Percentiles rank a stretch among this genome's conserved stretches.
phyloP scores from a whole-genome alignment of 2,329 filamentous ascomycete genomes.

The Coniochaeta sp. region DNA sequence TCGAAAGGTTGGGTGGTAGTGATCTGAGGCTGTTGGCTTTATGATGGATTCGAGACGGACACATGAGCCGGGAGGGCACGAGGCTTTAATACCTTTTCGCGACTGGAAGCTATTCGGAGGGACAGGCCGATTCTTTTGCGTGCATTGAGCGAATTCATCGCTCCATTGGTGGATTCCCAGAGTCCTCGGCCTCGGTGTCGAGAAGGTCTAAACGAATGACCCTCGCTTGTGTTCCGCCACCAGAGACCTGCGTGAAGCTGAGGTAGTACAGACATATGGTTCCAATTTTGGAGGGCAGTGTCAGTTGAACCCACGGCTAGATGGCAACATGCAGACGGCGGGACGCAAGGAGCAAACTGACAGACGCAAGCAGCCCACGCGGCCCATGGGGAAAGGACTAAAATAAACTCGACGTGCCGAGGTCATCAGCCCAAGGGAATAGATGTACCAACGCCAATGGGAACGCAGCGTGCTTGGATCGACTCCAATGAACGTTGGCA shows the following conservation, averaged over 20 bases:
- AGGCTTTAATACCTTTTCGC: not conserved
- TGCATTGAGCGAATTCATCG: not conserved
- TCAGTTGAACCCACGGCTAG: not conserved
- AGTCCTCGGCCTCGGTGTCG: not conserved
- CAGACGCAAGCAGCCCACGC: not conserved
- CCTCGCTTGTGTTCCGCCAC: not conserved
- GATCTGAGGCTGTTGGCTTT: not conserved
- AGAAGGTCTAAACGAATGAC: not conserved
- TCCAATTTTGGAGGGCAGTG: not conserved
- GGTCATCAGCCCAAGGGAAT: not conserved
- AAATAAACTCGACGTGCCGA: not conserved
- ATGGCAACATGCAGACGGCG: not conserved
- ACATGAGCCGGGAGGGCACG: not conserved
- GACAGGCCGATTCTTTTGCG: not conserved
- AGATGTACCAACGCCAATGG: not conserved
- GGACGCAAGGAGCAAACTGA: not conserved
- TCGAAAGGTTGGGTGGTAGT: not conserved
- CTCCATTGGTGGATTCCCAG: not conserved
- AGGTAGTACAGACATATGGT: not conserved
- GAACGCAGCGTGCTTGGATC: not conserved
- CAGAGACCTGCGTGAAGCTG: not conserved
- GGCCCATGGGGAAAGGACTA: not conserved
- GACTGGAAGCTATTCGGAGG: not conserved
- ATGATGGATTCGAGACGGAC: not conserved
- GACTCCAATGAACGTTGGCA: not conserved